Conservation (phyloP, 2,329 filamentous ascomycete species). For the Fusarium sp. region DNA sequence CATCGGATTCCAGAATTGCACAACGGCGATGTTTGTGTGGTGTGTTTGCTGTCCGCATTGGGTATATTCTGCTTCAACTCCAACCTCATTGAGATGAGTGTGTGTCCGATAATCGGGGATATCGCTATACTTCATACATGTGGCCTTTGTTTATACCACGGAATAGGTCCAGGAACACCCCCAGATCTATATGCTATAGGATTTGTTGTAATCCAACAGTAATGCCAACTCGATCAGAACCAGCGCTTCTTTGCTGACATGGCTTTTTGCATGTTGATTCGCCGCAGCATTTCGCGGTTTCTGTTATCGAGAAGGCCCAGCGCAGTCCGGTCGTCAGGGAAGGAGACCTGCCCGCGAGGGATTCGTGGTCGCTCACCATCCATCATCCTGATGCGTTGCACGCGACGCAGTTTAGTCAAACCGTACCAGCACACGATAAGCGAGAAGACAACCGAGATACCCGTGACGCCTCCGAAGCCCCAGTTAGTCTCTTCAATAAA, state of each 20-base stretch:
- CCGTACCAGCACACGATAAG: conserved; percentile 87
- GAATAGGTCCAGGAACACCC: conserved; percentile 29
- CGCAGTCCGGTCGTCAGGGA: conserved; percentile 55
- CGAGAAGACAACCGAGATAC: conserved; percentile 79
- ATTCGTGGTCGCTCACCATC: conserved; percentile 59
- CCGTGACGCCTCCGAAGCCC: conserved; percentile 85
- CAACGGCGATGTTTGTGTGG: conserved; percentile 18
- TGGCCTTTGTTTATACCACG: conserved; percentile 30
- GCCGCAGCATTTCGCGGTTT: conserved; percentile 69
- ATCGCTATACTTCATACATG: conserved; percentile 39
- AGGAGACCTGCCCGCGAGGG: conserved; percentile 59
- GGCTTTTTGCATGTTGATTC: conserved; percentile 66
- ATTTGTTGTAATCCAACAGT: conserved; percentile 25
- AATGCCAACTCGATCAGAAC: conserved; percentile 29
- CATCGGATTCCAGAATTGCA: conserved; percentile 18
- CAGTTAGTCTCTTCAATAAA: conserved; percentile 95
- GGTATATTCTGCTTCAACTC: conserved; percentile 39
- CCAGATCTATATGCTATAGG: conserved; percentile 22
- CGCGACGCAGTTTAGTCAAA: conserved; percentile 84
- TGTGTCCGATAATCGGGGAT: conserved; percentile 40
- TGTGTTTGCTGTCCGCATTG: conserved; percentile 37
- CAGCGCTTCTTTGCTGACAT: conserved; percentile 55
- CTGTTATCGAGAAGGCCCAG: conserved; percentile 68
- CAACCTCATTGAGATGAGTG: conserved; percentile 50
- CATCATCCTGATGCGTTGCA: conserved; percentile 91